These are phyloP conservation scores for Cetradonia linearis DNA, from an alignment of 495 filamentous ascomycete species.

Conservation along the genomic window DNA sequence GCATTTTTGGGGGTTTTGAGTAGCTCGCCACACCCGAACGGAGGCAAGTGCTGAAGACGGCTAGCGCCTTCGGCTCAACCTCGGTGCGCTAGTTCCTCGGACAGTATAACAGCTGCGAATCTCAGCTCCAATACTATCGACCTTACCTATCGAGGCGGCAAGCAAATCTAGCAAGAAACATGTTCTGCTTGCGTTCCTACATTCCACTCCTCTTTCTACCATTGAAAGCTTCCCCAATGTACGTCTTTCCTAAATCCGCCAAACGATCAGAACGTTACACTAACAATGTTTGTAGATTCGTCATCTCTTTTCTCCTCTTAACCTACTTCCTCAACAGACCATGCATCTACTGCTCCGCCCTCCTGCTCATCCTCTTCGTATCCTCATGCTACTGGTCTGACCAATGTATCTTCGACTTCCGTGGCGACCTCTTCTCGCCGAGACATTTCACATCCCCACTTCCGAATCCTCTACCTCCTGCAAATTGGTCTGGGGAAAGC, in stretches of 20 bases:
- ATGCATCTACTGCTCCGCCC: constrained; percentile 73
- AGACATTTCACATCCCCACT: constrained; percentile 36
- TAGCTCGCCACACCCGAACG: too few species aligned
- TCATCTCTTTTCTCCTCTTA: constrained; percentile 79
- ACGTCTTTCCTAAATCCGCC: constrained; percentile 33
- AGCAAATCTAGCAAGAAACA: constrained; percentile 27
- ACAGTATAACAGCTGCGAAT: not conserved
- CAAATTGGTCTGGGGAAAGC: constrained; percentile 21
- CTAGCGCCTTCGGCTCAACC: not conserved
- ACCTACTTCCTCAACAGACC: constrained; percentile 86
- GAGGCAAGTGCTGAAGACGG: not conserved
- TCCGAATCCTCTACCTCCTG: constrained; percentile 22
- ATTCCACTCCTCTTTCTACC: constrained; percentile 64
- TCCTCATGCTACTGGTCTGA: constrained; percentile 89
- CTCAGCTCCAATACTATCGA: not conserved
- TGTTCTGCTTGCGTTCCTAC: constrained; percentile 80
- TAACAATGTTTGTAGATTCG: constrained; percentile 66
- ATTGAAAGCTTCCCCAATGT: constrained; percentile 49
- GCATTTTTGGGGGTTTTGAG: too few species aligned
- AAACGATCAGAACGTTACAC: constrained; percentile 32
- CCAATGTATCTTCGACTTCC: constrained; percentile 77
- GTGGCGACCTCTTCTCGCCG: constrained; percentile 73
- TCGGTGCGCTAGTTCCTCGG: not conserved
- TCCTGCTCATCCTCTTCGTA: constrained; percentile 78
- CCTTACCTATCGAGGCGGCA: not conserved